Conservation (phyloP, 2,329 filamentous ascomycete species). For the Lecanicillium sp. region DNA sequence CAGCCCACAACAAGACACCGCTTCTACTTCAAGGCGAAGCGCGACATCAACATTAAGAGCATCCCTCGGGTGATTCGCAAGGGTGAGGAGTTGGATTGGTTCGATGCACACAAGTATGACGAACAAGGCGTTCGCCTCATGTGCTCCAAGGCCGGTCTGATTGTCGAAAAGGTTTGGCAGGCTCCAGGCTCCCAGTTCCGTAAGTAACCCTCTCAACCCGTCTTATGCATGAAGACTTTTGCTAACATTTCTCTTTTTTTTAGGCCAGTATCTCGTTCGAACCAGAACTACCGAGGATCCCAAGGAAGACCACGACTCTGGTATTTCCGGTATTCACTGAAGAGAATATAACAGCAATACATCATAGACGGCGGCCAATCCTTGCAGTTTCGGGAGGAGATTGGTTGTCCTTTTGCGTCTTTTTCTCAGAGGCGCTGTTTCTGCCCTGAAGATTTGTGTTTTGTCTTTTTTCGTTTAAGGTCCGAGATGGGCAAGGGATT, state of each 20-base stretch:
- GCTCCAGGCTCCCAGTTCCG: constrained; percentile 29
- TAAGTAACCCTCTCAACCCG: constrained; percentile 15
- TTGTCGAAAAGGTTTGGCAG: constrained; percentile 26
- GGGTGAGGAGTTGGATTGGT: constrained; percentile 32
- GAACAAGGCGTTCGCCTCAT: constrained; percentile 27
- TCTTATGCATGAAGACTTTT: neutral
- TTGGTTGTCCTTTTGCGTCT: neutral
- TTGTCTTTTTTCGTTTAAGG: too few relatives aligned
- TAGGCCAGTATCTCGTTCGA: constrained; percentile 30
- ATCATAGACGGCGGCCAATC: neutral
- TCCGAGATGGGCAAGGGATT: too few relatives aligned
- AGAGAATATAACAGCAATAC: neutral
- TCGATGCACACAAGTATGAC: constrained; percentile 34
- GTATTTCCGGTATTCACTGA: constrained; percentile 20
- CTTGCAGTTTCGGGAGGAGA: neutral
- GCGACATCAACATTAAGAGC: constrained; percentile 19
- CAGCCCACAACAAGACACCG: constrained; percentile 29
- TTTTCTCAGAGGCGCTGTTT: constrained; percentile 11
- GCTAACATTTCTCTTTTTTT: neutral
- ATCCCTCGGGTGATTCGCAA: constrained; percentile 17
- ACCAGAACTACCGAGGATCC: constrained; percentile 19
- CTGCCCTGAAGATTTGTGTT: neutral
- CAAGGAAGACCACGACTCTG: constrained; percentile 28
- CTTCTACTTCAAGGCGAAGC: constrained; percentile 29
- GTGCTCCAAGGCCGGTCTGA: constrained; percentile 29